Conservation (phyloP, 2,329 filamentous ascomycete species). For the Talaromyces rugulosus region DNA sequence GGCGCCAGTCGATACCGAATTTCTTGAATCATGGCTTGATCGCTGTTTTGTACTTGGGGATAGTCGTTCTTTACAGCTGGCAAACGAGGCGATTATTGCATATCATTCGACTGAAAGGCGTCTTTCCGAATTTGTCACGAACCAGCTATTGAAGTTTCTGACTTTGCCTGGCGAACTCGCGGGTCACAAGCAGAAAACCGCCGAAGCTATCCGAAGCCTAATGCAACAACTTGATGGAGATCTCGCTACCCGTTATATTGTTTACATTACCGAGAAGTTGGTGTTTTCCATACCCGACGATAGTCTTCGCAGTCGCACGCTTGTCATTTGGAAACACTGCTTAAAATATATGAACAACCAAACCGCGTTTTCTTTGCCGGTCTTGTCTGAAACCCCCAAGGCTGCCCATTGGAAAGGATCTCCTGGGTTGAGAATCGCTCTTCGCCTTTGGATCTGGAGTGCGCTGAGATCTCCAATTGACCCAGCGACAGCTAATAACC, state of each 20-base stretch:
- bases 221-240: slow-evolving; percentile 23
- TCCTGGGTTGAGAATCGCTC: slow-evolving; percentile 18
- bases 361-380: slow-evolving; percentile 19
- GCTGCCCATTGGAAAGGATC: slow-evolving; percentile 6
- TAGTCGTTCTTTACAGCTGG: slow-evolving; percentile 19
- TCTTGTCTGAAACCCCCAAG: slow-evolving; percentile 22
- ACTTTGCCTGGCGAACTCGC: neutral
- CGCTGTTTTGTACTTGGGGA: slow-evolving; percentile 17
- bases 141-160: slow-evolving; percentile 20
- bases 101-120: slow-evolving; percentile 17
- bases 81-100: slow-evolving; percentile 27
- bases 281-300: slow-evolving; percentile 18
- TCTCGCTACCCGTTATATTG: slow-evolving; percentile 23
- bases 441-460: slow-evolving; percentile 31
- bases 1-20: slow-evolving; percentile 7
- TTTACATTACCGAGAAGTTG: slow-evolving; percentile 30
- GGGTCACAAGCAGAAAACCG: neutral
- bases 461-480: slow-evolving; percentile 20
- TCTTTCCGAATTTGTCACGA: slow-evolving; percentile 19
- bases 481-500: slow-evolving; percentile 18
- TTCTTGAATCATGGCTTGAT: slow-evolving; percentile 28
- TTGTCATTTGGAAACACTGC: slow-evolving; percentile 30
- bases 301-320: slow-evolving; percentile 11
- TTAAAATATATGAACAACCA: slow-evolving; percentile 18
- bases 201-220: neutral